phyloP scores from a whole-genome alignment of 106 monocot species.

The Xerophyta viscosa region DNA sequence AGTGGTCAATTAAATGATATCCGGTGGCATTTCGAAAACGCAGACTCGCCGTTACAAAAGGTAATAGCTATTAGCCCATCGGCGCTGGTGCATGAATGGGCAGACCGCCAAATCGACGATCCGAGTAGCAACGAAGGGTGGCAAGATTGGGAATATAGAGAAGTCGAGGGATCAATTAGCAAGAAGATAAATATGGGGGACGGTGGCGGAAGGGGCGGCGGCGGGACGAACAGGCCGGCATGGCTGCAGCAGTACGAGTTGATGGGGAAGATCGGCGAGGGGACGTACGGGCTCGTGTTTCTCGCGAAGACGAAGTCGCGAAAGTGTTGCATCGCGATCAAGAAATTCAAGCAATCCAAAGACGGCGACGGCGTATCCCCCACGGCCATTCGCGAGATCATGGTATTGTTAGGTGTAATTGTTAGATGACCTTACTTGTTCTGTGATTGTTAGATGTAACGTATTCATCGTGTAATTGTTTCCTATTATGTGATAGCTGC shows the following conservation, averaged over 20 bases:
- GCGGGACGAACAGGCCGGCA: constrained; percentile 49
- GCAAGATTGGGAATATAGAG: too few species aligned
- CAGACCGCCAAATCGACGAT: too few species aligned
- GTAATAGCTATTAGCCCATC: too few species aligned
- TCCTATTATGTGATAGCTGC: constrained; percentile 39
- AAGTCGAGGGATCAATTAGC: background rate
- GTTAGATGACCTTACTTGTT: too few species aligned
- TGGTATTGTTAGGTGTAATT: constrained; percentile 33
- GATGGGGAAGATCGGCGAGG: constrained; percentile 97
- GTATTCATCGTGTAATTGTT: too few species aligned
- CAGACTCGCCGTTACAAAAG: too few species aligned
- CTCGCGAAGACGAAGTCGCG: constrained; percentile 62
- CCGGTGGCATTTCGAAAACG: too few species aligned
- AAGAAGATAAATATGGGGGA: constrained; percentile 37
- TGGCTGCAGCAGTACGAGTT: constrained; percentile 97
- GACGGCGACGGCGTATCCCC: constrained; percentile 99
- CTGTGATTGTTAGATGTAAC: too few species aligned
- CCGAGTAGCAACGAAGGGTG: too few species aligned
- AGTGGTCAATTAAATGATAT: too few species aligned
- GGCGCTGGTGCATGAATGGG: too few species aligned
- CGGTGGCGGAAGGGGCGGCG: constrained; percentile 30
- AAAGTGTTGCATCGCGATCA: constrained; percentile 80
- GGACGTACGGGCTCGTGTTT: constrained; percentile 96
- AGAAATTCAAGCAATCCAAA: constrained; percentile 99
- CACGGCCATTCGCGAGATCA: constrained; percentile 98